phyloP scores from a whole-genome alignment of 495 filamentous ascomycete genomes.

The Achaetomiella virescens region DNA sequence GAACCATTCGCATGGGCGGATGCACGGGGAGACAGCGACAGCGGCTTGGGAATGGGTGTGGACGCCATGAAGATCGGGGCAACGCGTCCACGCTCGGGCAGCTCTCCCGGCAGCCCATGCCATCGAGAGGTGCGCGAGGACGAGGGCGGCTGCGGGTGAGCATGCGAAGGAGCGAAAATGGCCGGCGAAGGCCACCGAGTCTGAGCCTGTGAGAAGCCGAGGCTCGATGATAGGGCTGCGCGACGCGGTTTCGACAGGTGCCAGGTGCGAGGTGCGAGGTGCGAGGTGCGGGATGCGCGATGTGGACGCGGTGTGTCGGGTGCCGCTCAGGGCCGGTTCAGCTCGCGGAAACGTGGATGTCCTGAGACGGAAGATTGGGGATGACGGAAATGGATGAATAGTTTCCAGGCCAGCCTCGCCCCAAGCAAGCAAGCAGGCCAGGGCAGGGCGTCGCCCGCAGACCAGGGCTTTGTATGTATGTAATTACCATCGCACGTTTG shows the following conservation, averaged over 20 bases:
- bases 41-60: background rate
- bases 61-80: slow-evolving; percentile 4
- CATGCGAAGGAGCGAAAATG: slow-evolving; percentile 1
- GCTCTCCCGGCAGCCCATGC: slow-evolving; percentile 3
- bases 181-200: background rate
- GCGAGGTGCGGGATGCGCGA: background rate
- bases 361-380: background rate
- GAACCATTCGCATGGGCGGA: background rate
- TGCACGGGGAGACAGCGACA: background rate
- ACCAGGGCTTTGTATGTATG: too few relatives aligned
- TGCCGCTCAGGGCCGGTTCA: background rate
- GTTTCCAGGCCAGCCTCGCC: too few relatives aligned
- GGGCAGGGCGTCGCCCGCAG: too few relatives aligned
- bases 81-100: slow-evolving; percentile 5
- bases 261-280: too few relatives aligned
- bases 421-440: too few relatives aligned
- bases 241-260: too few relatives aligned
- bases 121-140: slow-evolving; percentile 9
- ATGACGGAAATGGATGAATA: background rate
- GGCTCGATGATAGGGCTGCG: background rate
- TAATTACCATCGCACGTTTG: too few relatives aligned
- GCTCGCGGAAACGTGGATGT: background rate
- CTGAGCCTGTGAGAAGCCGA: background rate
- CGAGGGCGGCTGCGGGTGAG: background rate
- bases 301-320: background rate